Evolutionary conservation across 2,329 filamentous ascomycete species (phyloP).

Genomic region (Colletotrichum sp.): DNA sequence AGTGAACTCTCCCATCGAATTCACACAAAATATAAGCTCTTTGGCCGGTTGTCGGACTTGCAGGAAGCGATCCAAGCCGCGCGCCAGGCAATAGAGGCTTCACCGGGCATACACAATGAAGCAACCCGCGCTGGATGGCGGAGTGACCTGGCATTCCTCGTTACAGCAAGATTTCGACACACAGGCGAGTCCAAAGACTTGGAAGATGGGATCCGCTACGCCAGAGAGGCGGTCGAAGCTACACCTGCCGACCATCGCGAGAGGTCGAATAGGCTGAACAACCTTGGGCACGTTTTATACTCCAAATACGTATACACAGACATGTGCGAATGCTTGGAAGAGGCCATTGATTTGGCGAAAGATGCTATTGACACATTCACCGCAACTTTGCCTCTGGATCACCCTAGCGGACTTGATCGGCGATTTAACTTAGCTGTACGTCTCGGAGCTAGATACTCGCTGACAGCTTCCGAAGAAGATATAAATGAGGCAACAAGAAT

Average conservation of each 20-base stretch:
- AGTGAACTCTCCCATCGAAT: not conserved
- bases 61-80: not conserved
- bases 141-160: not conserved
- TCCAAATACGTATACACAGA: not conserved
- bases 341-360: fast-evolving
- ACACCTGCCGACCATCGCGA: not conserved
- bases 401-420: not conserved
- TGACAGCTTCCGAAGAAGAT: fast-evolving
- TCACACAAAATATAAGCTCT: not conserved
- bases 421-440: not conserved
- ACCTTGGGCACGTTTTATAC: not conserved
- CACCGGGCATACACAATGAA: not conserved
- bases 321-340: not conserved
- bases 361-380: not conserved
- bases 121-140: not conserved
- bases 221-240: not conserved
- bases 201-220: not conserved
- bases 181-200: not conserved
- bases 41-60: not conserved
- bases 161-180: not conserved
- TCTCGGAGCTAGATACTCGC: not conserved
- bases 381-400: not conserved
- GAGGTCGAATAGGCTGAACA: not conserved
- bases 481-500: not conserved
- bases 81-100: not conserved